Base-by-base conservation (phyloP, 306 rosid species). In the Mimosa bimucronata region DNA sequence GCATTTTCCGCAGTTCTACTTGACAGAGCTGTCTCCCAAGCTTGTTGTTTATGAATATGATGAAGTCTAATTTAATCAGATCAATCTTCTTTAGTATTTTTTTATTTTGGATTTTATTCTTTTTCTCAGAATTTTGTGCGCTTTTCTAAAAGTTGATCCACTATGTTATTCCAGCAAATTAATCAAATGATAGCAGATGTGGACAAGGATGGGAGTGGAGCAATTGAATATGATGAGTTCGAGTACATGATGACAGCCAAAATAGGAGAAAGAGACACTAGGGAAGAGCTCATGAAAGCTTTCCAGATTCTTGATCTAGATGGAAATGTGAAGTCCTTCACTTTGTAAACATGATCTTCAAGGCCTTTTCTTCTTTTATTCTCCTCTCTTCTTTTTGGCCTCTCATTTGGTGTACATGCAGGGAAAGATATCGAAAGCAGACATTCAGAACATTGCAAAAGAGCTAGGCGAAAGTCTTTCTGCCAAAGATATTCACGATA, bases 191-290 rank as follows among this genome's bases (percentile, higher is more conserved):
- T 60, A 26, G 66, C 37, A 13, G 66, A 60, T 13, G 66, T 60
- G 37, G 66, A 60, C 37, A 60, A 60, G 66, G 66, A 60, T 60
- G 66, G 66, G 34, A 60, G 37, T 60, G 66, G 66, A 12, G 34
- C 66, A 11, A 60, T 60, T 60, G 66, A 60, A 4, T 60, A 60
- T 60, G 66, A 60, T 25, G 66, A 60, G 31, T 60, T 60, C 19
- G 66, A 58, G 65, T 12, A 60, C 37, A 60, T 60, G 66, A 60
- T 60, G 66, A 60, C 66, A 1, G 19, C 34, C 66, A 60, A 60
- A 60, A 60, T 60, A 4, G 66, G 66, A 60, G 66, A 60, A 60
- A 60, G 66, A 7, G 66, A 60, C 66, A 60, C 37, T 12, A 60
- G 34, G 37, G 37, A 60, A 26, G 34, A 60, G 66, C 66, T 60